Conservation (phyloP, 345 rosid species). For the Lepidium sativum region DNA sequence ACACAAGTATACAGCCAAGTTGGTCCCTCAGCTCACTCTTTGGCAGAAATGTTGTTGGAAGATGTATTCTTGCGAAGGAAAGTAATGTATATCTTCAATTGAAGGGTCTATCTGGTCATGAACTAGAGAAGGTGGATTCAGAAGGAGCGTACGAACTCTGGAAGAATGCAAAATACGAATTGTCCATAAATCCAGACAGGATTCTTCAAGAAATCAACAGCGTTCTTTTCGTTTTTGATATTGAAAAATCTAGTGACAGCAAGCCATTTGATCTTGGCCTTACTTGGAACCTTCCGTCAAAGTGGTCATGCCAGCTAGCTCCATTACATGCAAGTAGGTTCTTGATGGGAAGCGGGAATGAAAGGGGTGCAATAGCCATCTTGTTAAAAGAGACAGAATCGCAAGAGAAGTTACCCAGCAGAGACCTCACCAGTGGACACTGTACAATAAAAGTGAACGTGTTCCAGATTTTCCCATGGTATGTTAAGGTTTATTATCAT, state of each 20-base stretch:
- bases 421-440: slow-evolving; percentile 16
- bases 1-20: slow-evolving; percentile 49
- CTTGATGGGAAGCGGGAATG: slow-evolving; percentile 96
- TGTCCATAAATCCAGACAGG: slow-evolving; percentile 61
- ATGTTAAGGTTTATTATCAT: slow-evolving; percentile 80
- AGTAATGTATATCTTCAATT: slow-evolving; percentile 70
- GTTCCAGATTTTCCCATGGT: slow-evolving; percentile 98
- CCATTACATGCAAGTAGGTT: slow-evolving; percentile 78
- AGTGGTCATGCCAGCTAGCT: slow-evolving; percentile 62
- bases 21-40: slow-evolving; percentile 83
- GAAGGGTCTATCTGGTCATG: slow-evolving; percentile 41
- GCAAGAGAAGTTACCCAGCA: slow-evolving; percentile 22
- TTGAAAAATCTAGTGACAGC: slow-evolving; percentile 47
- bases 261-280: slow-evolving; percentile 65
- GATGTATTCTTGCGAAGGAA: slow-evolving; percentile 67
- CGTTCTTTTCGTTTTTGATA: slow-evolving; percentile 43
- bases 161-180: slow-evolving; percentile 36
- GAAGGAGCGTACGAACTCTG: slow-evolving; percentile 25
- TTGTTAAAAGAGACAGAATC: slow-evolving; percentile 52
- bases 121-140: slow-evolving; percentile 24
- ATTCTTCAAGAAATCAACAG: slow-evolving; percentile 44
- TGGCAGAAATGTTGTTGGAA: slow-evolving; percentile 61
- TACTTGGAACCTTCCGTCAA: slow-evolving; percentile 61
- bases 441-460: slow-evolving; percentile 55
- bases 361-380: slow-evolving; percentile 93